Conservation (phyloP, 176 grass and related monocot genomes). For the Triticum urartu region DNA sequence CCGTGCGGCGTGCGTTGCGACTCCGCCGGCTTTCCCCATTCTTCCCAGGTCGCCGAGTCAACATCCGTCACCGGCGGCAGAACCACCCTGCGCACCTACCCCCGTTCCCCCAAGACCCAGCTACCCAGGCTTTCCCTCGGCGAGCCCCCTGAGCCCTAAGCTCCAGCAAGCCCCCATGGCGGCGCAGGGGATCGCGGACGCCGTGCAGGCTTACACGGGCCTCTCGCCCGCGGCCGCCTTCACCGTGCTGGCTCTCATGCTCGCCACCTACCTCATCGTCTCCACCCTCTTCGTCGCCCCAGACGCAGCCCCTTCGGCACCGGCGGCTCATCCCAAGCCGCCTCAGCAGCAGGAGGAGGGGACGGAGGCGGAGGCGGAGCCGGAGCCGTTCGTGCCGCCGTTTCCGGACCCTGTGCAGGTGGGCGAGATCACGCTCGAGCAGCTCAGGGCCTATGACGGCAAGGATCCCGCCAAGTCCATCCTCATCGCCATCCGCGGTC, state of each 20-base stretch:
- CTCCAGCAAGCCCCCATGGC: conserved; percentile 1
- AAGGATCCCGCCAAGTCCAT: conserved; percentile 74
- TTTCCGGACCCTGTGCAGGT: conserved; percentile 56
- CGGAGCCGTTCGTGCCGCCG: conserved; percentile 36
- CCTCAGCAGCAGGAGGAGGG: conserved; percentile 10
- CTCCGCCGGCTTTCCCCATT: neutral
- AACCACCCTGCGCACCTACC: neutral
- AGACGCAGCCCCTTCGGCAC: neutral
- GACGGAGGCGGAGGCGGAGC: neutral
- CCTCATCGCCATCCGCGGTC: conserved; percentile 78
- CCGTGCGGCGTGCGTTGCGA: neutral
- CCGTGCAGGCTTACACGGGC: conserved; percentile 70
- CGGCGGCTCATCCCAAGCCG: neutral
- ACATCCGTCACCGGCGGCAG: neutral
- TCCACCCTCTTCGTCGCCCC: conserved; percentile 70
- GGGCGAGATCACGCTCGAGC: conserved; percentile 77
- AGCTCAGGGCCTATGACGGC: conserved; percentile 73
- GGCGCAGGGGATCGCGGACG: conserved; percentile 38
- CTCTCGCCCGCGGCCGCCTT: conserved; percentile 72
- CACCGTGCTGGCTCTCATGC: conserved; percentile 82
- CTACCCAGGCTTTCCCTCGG: neutral
- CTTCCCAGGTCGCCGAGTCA: neutral
- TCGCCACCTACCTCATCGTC: conserved; percentile 76
- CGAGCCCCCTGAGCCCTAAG: neutral
- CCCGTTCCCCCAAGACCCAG: neutral